phyloP scores from a whole-genome alignment of 768 basidiomycete species.

The Chalciporus sphaerocephalus region DNA sequence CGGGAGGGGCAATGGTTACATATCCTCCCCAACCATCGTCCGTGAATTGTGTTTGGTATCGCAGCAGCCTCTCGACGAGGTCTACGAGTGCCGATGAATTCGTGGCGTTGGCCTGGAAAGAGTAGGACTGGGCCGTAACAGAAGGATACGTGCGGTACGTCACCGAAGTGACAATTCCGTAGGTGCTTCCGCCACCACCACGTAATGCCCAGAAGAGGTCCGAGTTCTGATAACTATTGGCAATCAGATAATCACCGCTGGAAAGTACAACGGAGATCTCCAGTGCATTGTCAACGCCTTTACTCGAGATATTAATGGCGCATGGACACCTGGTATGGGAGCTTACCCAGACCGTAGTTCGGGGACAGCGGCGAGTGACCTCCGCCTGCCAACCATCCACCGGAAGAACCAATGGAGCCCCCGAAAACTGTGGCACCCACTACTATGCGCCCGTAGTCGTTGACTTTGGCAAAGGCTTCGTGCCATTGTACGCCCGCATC shows the following conservation, averaged over 20 bases:
- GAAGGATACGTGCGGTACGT: conserved; percentile 44
- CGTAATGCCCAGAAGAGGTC: conserved; percentile 56
- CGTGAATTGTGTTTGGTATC: conserved; percentile 33
- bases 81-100: conserved; percentile 26
- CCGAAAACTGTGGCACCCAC: conserved; percentile 39
- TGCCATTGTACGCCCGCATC: conserved; percentile 46
- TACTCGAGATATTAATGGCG: neutral
- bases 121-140: conserved; percentile 30
- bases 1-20: conserved; percentile 3
- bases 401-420: conserved; percentile 44
- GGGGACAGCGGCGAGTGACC: conserved; percentile 42
- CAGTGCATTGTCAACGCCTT: conserved; percentile 48
- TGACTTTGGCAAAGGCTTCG: conserved; percentile 37
- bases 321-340: no score
- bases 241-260: conserved; percentile 36
- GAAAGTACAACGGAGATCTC: conserved; percentile 45
- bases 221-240: conserved; percentile 38
- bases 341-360: conserved; percentile 39
- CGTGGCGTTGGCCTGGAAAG: conserved; percentile 31
- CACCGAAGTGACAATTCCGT: conserved; percentile 44
- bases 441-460: conserved; percentile 34
- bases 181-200: conserved; percentile 50
- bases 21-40: conserved; percentile 46
- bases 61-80: conserved; percentile 35
- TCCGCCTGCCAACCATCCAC: conserved; percentile 47